A percentile compares a stretch with the other conserved stretches of the same genome.
Conservation (phyloP, 208 protist species). For the Leptomonas seymouri region DNA sequence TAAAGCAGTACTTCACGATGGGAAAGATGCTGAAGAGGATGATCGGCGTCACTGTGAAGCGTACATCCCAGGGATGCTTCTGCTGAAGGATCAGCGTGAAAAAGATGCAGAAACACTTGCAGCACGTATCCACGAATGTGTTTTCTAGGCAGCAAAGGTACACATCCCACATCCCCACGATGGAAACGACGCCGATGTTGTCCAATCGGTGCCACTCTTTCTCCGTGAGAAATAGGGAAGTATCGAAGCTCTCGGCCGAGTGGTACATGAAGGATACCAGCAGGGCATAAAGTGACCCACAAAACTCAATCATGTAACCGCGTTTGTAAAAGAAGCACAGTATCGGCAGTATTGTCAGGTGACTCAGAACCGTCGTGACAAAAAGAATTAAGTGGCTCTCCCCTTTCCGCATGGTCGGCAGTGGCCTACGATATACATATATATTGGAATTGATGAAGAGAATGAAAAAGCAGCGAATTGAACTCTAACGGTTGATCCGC, state of each 20-base stretch:
- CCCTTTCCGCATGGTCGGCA: conserved; percentile 25
- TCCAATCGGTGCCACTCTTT: conserved; percentile 78
- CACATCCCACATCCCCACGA: conserved; percentile 54
- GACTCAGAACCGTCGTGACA: conserved; percentile 70
- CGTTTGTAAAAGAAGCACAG: conserved; percentile 47
- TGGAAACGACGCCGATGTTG: conserved; percentile 64
- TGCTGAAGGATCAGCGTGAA: conserved; percentile 61
- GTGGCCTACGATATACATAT: background rate
- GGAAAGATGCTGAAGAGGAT: conserved; percentile 57
- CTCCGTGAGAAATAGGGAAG: conserved; percentile 60
- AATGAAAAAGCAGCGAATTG: background rate
- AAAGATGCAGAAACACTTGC: conserved; percentile 64
- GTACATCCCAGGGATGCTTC: conserved; percentile 70
- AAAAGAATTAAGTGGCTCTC: conserved; percentile 46
- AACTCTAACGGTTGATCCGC: background rate
- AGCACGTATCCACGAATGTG: conserved; percentile 37
- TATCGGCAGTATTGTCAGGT: conserved; percentile 61
- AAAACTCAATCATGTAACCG: conserved; percentile 58
- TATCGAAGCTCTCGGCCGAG: conserved; percentile 55
- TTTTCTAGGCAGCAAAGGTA: conserved; percentile 46
- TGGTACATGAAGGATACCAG: conserved; percentile 81
- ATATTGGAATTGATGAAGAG: conserved; percentile 3
- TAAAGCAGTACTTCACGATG: conserved; percentile 46
- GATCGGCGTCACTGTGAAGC: conserved; percentile 55
- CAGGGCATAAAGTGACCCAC: conserved; percentile 51